Evolutionary conservation across 257 asterid genomes (phyloP), one percentile per base, ranked within the genome.

Genomic region (Coffea eugenioides): DNA sequence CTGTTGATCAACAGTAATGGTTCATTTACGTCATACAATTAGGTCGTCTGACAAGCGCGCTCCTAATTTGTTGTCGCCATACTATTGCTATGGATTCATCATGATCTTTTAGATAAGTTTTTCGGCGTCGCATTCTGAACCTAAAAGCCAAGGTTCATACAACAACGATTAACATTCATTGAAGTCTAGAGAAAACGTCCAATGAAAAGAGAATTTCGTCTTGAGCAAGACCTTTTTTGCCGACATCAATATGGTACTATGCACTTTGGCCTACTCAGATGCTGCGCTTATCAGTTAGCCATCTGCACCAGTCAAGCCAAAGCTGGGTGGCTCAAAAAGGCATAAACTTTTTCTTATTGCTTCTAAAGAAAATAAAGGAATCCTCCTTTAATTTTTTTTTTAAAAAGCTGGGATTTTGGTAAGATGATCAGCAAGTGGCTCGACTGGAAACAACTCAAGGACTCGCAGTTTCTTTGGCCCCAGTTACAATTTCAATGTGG

Each of bases 221-320:
- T 41, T 75, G 11, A 43, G 75, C 66, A 36, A 18, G 56, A 36
- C 0, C 64, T 3, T 49, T 39, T n/a, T 66, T 45, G 27, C 70
- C 41, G 72, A 75, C 71, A 56, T 56, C 64, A 67, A 54, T 74
- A 75, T 80, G 80, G 41, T 34, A 27, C 27, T 27, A 36, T 39
- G 76, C 80, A 81, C 80, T 67, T 67, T 65, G 78, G 81, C 81
- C 52, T 7, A 69, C 68, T 77, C 15, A 81, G 74, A 75, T 75
- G 52, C 68, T 73, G 49, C 78, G 34, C 20, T 3, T 39, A 69
- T 70, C 76, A 65, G 77, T 57, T 74, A 75, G 48, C 69, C 39
- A 69, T 69, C 34, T 61, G 18, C 11, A 46, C 8, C 11, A 9
- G 51, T 46, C 51, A 46, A 39, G 43, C 43, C 43, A 39, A 39